Evolutionary conservation across 2,329 filamentous ascomycete genomes (phyloP), one percentile per base, ranked within the genome.

Genomic region (Penicillium sumatraense): DNA sequence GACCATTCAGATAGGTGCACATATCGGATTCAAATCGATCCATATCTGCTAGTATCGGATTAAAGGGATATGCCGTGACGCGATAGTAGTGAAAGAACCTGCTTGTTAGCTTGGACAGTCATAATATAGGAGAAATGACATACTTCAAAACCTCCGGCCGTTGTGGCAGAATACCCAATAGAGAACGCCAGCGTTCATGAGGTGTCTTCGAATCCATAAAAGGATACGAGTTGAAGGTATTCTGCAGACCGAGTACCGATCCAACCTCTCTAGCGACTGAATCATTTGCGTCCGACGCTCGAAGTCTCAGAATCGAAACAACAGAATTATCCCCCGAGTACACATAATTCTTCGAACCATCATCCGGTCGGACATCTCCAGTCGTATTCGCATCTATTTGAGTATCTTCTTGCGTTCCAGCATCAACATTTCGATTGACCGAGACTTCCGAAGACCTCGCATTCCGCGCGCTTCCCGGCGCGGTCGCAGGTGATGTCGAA

Each of bases 51-150:
- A 72, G 31, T 2, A 70, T 68, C 2, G 69, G 69, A 31, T 72
- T 72, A 44, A 70, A 72, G 2, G 69, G 68, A 18, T 72, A 66
- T 1, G 66, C 66, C 1, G 52, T 67, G 18, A 66, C 46, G 5
- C 61, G 67, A 23, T 71, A 70, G 31, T 62, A 69, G 51, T 72
- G 68, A 18, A 72, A 72, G 40, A 70, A 71, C 31, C 69, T 71
- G 4, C 14, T 50, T 31, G 6, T n/a, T 13, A 38, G 21, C 27
- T 23, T 11, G 29, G 10, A 31, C 8, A 29, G 9, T 6, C 13
- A 29, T 18, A 6, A 8, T 16, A n/a, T 5, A 35, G 7, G 9
- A 13, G 3, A 5, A 14, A 3, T 18, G 11, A 46, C 64, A 6
- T 56, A 70, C 68, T 68, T 70, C 24, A 69, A 50, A 3, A 69